Conservation (phyloP, 2,329 filamentous ascomycete genomes). For the Penicillium vulpinum region DNA sequence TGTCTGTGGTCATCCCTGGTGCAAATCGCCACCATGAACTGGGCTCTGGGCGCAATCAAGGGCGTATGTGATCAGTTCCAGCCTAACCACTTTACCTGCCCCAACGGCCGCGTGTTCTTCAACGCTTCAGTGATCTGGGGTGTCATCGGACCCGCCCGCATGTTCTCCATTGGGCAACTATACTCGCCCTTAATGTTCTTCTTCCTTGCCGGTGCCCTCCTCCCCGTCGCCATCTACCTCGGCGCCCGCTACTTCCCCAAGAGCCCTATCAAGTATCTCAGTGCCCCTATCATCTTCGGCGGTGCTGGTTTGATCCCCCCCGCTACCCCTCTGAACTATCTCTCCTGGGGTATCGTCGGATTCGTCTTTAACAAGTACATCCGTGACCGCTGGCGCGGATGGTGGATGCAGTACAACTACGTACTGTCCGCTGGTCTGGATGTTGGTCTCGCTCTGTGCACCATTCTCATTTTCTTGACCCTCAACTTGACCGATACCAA, state of each 20-base stretch:
- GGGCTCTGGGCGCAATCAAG: slow-evolving; percentile 57
- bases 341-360: slow-evolving; percentile 69
- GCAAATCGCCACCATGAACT: slow-evolving; percentile 49
- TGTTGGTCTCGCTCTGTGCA: slow-evolving; percentile 64
- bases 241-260: slow-evolving; percentile 63
- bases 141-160: slow-evolving; percentile 67
- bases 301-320: slow-evolving; percentile 65
- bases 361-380: slow-evolving; percentile 69
- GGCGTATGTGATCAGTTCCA: slow-evolving; percentile 63
- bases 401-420: slow-evolving; percentile 80
- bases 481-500: slow-evolving; percentile 60
- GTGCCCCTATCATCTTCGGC: slow-evolving; percentile 67
- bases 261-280: slow-evolving; percentile 65
- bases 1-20: slow-evolving; percentile 53
- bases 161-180: slow-evolving; percentile 64
- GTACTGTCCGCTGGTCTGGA: slow-evolving; percentile 71
- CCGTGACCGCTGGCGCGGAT: slow-evolving; percentile 64
- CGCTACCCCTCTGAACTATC: slow-evolving; percentile 69
- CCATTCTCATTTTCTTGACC: slow-evolving; percentile 69
- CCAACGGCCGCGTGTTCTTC: slow-evolving; percentile 62
- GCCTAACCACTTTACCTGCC: slow-evolving; percentile 61
- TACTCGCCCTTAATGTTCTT: slow-evolving; percentile 69
- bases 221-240: slow-evolving; percentile 64
- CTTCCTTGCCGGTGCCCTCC: slow-evolving; percentile 65
- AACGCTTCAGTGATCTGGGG: slow-evolving; percentile 73